A percentile compares a stretch with the other conserved stretches of the same genome.
These are phyloP conservation scores for Scortechinia acanthostroma DNA, from an alignment of 2,329 filamentous ascomycete genomes.

Conservation along the genomic window DNA sequence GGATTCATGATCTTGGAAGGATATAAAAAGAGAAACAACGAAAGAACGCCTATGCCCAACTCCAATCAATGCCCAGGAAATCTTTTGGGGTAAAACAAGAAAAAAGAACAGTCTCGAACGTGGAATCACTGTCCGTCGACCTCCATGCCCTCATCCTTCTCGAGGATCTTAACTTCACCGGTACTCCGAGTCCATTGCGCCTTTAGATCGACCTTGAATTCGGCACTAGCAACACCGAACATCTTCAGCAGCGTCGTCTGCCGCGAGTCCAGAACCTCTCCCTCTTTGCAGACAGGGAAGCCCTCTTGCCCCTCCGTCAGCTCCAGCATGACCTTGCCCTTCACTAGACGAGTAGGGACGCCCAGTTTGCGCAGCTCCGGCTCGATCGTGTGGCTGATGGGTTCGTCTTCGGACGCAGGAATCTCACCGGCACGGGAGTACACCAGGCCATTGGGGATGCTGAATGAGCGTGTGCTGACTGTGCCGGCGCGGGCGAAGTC, in stretches of 20 bases:
- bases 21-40: neutral
- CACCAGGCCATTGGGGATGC: conserved; percentile 52
- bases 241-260: conserved; percentile 63
- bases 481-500: conserved; percentile 61
- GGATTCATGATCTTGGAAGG: no score
- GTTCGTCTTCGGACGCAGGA: conserved; percentile 49
- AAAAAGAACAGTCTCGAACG: neutral
- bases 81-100: neutral
- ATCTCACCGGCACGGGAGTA: conserved; percentile 49
- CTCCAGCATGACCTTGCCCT: conserved; percentile 60
- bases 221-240: conserved; percentile 60
- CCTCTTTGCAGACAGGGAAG: conserved; percentile 54
- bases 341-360: conserved; percentile 57
- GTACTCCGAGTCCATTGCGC: conserved; percentile 23
- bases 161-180: neutral
- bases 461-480: conserved; percentile 46
- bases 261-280: conserved; percentile 54
- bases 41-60: neutral
- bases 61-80: neutral
- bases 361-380: conserved; percentile 57
- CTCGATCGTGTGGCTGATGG: conserved; percentile 57
- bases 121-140: neutral
- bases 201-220: conserved; percentile 54
- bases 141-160: neutral
- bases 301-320: conserved; percentile 19